Percentiles rank a stretch among this genome's conserved stretches.
Conservation (phyloP, 2,329 filamentous ascomycete species). For the Metarhizium humberi region DNA sequence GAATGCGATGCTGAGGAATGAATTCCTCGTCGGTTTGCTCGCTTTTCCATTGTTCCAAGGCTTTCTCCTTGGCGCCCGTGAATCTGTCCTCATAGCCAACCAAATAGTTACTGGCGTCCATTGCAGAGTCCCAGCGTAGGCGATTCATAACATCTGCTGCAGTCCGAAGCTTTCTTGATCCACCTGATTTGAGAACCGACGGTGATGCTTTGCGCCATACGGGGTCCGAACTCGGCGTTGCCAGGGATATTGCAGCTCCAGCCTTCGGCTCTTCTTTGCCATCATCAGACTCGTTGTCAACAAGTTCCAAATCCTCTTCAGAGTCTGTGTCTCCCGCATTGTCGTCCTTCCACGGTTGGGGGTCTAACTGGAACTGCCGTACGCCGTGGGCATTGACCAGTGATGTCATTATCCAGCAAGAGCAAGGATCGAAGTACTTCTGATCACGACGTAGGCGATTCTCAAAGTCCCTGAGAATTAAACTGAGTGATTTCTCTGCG, state of each 20-base stretch:
- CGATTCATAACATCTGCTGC: slow-evolving; percentile 50
- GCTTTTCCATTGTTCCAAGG: slow-evolving; percentile 46
- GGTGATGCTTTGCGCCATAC: not conserved
- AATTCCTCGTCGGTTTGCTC: slow-evolving; percentile 58
- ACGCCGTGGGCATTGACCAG: slow-evolving; percentile 29
- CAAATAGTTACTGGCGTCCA: slow-evolving; percentile 43
- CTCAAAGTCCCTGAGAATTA: slow-evolving; percentile 38
- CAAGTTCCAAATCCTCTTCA: slow-evolving; percentile 30
- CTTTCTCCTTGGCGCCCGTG: slow-evolving; percentile 41
- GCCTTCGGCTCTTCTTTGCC: slow-evolving; percentile 11
- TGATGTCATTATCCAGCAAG: slow-evolving; percentile 37
- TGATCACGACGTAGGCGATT: slow-evolving; percentile 33
- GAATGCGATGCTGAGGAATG: slow-evolving; percentile 54
- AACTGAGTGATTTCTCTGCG: slow-evolving; percentile 27
- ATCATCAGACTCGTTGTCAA: slow-evolving; percentile 23
- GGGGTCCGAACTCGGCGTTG: not conserved
- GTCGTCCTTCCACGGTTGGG: slow-evolving; percentile 36
- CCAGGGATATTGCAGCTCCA: not conserved
- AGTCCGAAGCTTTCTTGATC: slow-evolving; percentile 39
- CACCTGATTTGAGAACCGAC: slow-evolving; percentile 14
- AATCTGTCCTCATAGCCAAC: slow-evolving; percentile 56
- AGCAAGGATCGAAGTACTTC: slow-evolving; percentile 38
- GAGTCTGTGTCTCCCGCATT: slow-evolving; percentile 28
- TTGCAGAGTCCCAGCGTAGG: slow-evolving; percentile 47
- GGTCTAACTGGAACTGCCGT: slow-evolving; percentile 34